Base-by-base conservation (phyloP, 2,329 filamentous ascomycete species). In the Fusarium euwallaceae region DNA sequence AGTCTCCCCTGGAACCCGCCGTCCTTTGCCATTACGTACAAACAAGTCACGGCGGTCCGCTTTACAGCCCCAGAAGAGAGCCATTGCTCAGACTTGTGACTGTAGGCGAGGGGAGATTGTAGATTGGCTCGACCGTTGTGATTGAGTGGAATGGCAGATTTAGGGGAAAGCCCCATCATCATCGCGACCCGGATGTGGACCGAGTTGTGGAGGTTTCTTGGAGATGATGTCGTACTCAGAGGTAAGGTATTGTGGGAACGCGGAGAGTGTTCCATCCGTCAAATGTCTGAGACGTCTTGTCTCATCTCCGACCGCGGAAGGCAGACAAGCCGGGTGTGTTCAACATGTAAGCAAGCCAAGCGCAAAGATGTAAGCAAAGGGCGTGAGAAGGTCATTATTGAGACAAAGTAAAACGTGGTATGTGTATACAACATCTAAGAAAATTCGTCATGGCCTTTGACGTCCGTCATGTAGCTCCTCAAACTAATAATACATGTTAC, bases 21-120 rank as follows among this genome's bases (percentile, higher is more conserved):
- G 20, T 24, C 36, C 51, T 62, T 45, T 71, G 12, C 34, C 64
- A 70, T 76, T 76, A 76, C 74, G 74, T 76, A 76, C 73, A 74
- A 63, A 53, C 48, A 53, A 20, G 22, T 32, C 22, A 51, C 14
- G 48, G 48, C 48, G 48, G 48, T 53, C 48, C 48, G 48, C 27
- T 16, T 48, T 48, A 24, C 20, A 24, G 43, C 24, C 48, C 43
- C 45, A 48, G 39, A 43, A n/a, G n/a, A 37, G 14, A 8, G 6
- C 7, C 16, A 11, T 32, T 53, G 24, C 27, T 53, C 43, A 48
- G 48, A 53, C 48, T 53, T 53, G 24, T 53, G 27, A 32, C 48
- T 53, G 48, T 53, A 53, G 48, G 27, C 48, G 48, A 53, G 48
- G 17, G 17, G 48, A 53, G 48, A 53, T 53, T 53, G 60, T 27